Base-by-base conservation (phyloP, 2,329 filamentous ascomycete species). In the Pestalotiopsis sp. region DNA sequence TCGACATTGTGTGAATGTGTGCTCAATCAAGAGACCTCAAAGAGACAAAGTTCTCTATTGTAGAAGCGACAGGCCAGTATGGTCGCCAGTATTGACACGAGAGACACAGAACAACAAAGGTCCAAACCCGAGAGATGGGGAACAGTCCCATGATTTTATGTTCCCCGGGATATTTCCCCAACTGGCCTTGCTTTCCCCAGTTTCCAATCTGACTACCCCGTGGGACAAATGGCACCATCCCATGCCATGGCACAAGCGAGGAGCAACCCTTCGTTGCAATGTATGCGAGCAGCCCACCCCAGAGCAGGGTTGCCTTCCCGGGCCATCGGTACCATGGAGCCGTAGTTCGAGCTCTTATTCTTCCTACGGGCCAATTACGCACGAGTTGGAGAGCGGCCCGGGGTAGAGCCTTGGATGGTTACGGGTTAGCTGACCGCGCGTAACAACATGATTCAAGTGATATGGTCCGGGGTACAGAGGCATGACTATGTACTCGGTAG, bases 1-100 rank as follows among this genome's bases (percentile, higher is more conserved):
- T 71, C 52, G 76, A 75, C 77, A 78, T 78, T 52, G 39, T 70
- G 65, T 36, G 63, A 12, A n/a, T 41, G 4, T 49, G 6, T 45
- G 25, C 11, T 64, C 11, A 52, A 17, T 31, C 31, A 9, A 4
- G 14, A 20, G 12, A 36, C 31, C 41, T 61, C 38, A 27, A 52
- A 12, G n/a, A 49, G 56, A 23, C 14, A 61, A 61, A 13, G 27
- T 20, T 36, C 25, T 63, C 60, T 45, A 25, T 14, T 2, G 1
- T 6, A 17, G 20, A 52, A n/a, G 13, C 45, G 20, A 52, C 9
- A 4, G n/a, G 45, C 17, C 3, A n/a, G 17, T 11, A 3, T 52
- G 17, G 45, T 52, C 14, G 45, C 17, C 5, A 23, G 45, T 17
- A 52, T 9, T n/a, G 45, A 23, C 45, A 52, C 45, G 17, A 52